phyloP scores from a whole-genome alignment of 257 asterid genomes.

The Leonotis leonurus region DNA sequence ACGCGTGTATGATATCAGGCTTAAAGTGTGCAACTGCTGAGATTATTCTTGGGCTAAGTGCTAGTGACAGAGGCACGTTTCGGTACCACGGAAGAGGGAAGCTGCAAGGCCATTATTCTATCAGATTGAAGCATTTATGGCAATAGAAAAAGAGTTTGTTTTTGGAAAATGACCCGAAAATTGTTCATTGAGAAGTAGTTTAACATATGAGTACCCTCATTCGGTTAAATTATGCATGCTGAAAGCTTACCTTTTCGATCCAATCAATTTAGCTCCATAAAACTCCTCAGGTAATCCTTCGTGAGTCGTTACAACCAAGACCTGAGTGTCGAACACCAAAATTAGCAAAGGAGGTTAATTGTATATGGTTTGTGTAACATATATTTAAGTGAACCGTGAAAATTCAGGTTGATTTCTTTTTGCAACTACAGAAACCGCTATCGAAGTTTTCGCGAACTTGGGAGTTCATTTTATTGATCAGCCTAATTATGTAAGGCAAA shows the following conservation, averaged over 20 bases:
- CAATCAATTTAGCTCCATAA: conserved; percentile 89
- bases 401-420: not conserved
- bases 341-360: conserved; percentile 3
- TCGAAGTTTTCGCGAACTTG: not conserved
- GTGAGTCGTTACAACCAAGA: conserved; percentile 96
- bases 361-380: not conserved
- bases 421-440: not conserved
- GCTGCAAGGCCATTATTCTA: conserved; percentile 37
- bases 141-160: not conserved
- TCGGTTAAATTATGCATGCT: not conserved
- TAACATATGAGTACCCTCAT: not conserved
- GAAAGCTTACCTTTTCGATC: conserved; percentile 68
- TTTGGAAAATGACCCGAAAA: not conserved
- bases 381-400: not conserved
- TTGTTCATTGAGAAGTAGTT: not conserved
- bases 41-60: conserved; percentile 98
- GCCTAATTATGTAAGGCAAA: not conserved
- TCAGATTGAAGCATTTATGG: not conserved
- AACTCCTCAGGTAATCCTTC: conserved; percentile 97
- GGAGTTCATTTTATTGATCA: not conserved
- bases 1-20: conserved; percentile 97
- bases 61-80: conserved; percentile 88
- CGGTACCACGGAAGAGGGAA: conserved; percentile 87
- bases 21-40: conserved; percentile 85
- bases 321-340: conserved; percentile 43